These are phyloP conservation scores for Podila minutissima DNA, from an alignment of 192 early-diverging fungal species.

Conservation along the genomic window DNA sequence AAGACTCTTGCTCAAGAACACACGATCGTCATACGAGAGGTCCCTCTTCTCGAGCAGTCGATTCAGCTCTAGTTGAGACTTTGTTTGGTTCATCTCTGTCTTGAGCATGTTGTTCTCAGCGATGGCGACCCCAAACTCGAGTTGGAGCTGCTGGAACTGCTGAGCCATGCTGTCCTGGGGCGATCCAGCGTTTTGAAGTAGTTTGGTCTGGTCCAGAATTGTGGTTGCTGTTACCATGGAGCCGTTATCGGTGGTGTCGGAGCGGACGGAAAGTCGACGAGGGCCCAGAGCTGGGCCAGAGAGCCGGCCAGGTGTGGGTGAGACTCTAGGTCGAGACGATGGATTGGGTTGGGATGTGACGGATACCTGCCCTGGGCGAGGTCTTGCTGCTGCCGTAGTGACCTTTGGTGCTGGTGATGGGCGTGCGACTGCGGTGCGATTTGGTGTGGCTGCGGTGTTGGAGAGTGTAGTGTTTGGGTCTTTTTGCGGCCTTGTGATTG, in stretches of 20 bases:
- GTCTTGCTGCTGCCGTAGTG: neutral
- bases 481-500: conserved; percentile 1
- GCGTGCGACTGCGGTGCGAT: neutral
- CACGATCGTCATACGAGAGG: conserved; percentile 47
- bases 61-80: conserved; percentile 61
- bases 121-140: conserved; percentile 74
- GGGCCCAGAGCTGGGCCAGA: conserved; percentile 16
- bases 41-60: conserved; percentile 51
- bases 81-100: conserved; percentile 75
- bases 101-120: conserved; percentile 80
- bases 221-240: conserved; percentile 4
- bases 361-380: neutral
- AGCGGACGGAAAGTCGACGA: conserved; percentile 22
- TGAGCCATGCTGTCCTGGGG: conserved; percentile 22
- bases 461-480: too few relatives aligned
- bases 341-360: conserved; percentile 1
- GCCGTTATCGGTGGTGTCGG: conserved; percentile 21
- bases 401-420: neutral
- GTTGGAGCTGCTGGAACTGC: conserved; percentile 65
- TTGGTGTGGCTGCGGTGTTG: neutral
- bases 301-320: conserved; percentile 25
- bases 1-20: conserved; percentile 42
- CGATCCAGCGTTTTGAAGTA: conserved; percentile 37
- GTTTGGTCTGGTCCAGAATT: conserved; percentile 24
- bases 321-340: conserved; percentile 21